Evolutionary conservation across 75 land plant genomes (phyloP), one percentile per base, ranked within the genome.

Genomic region (Cunninghamia lanceolata): DNA sequence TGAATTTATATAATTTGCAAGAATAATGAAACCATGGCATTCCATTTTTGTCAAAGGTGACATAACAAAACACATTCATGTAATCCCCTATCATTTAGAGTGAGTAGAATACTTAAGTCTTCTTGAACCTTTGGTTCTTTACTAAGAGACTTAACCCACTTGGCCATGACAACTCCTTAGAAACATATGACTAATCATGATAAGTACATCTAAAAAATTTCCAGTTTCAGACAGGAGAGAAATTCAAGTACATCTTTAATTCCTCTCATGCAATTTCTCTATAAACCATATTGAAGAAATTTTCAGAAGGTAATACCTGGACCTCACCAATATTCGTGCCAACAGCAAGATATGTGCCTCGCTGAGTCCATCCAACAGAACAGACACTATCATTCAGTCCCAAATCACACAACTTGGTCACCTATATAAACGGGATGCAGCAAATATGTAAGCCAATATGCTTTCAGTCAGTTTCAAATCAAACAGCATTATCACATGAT

Each of bases 321-420:
- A 98, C 95, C 85, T 98, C 96, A 66, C 99, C 99, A 68, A 90
- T 94, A 87, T 87, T 92, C 71, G 99, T 98, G 15, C 99, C 99
- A 76, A 98, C 89, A 71, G 99, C 94, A 46, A 98, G 90, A 89
- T 91, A 97, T n/a, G 99, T 94, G 28, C 99, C 99, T 82, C 96
- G 93, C 66, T 91, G 89, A n/a, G 99, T 97, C 99, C 99, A 98
- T 40, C 94, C 96, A 47, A 98, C 96, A 1, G 99, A 91, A 86
- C 97, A 97, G 1, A 98, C 98, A 81, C 95, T 88, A 82, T 96
- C 99, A 66, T 88, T 90, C 16, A 92, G 92, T 32, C 99, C 97
- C 89, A 98, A 92, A 75, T 98, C 99, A 88, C 99, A 98, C 47
- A 98, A 84, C 86, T 94, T 98, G 30, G 99, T 98, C 70, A 98